Evolutionary conservation across 805 yeast genomes (phyloP), one percentile per base, ranked within the genome.

Genomic region (Candida vartiovaarae): DNA sequence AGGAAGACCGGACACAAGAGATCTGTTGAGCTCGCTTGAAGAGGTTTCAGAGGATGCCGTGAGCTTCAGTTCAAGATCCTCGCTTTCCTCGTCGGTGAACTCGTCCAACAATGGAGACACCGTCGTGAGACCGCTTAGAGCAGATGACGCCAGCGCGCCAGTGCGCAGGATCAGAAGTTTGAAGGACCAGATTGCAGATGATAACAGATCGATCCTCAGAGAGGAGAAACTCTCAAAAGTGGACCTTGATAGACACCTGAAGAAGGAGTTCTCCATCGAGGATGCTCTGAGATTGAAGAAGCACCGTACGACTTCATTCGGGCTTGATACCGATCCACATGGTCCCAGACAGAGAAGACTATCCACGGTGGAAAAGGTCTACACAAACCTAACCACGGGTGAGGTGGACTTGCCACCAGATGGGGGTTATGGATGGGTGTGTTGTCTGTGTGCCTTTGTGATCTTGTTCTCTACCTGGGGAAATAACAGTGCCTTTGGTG

Each of bases 391-490:
- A 33, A 46, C 62, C 0, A 65, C 66, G 0, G 69, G 70, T 15
- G 51, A 53, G 11, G 32, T 66, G 3, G 65, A 63, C 29, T 51
- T 64, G 15, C 73, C 73, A 0, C 80, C 82, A 1, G 90, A 83
- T 58, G 82, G 79, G 36, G 88, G 88, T 3, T 72, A 76, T 44
- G 87, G 84, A 2, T 80, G 87, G 84, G 77, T 82, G 0, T 68
- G 80, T 23, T 72, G 75, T 10, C 47, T 74, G 11, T 76, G 79
- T 10, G 71, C 75, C 4, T 63, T 70, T 28, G 41, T 77, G 4
- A 63, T 78, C 34, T 76, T 78, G 58, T 73, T 78, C 49, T 67
- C 74, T 33, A 75, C 86, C 0, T 84, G 91, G 90, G 93, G 93
- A 11, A 74, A 83, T 50, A 82, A 82, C 6, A 45, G 54, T 48